phyloP scores from a whole-genome alignment of 23 red algal species.

The Porphyridium purpureum region DNA sequence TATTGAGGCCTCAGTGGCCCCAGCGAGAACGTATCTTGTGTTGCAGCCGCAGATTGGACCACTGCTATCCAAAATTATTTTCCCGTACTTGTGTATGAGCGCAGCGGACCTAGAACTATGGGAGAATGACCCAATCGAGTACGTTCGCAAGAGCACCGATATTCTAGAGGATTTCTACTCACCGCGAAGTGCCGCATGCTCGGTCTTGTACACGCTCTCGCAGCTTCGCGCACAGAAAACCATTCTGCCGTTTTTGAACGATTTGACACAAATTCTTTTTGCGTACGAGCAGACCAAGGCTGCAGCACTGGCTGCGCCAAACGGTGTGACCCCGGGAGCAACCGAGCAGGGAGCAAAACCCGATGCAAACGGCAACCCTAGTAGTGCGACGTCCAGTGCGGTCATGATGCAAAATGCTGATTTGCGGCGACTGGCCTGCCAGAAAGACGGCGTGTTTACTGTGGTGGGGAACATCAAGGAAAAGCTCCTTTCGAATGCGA shows the following conservation, averaged over 20 bases:
- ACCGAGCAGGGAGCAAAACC: too few relatives aligned
- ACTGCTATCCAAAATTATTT: slow-evolving; percentile 31
- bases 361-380: slow-evolving; percentile 8
- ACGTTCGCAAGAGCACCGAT: slow-evolving; percentile 56
- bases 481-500: slow-evolving; percentile 30
- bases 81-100: slow-evolving; percentile 64
- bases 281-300: slow-evolving; percentile 25
- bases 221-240: slow-evolving; percentile 32
- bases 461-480: slow-evolving; percentile 40
- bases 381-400: not conserved
- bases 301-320: too few relatives aligned
- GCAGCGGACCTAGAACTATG: slow-evolving; percentile 47
- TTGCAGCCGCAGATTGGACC: slow-evolving; percentile 27
- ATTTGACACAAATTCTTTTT: slow-evolving; percentile 22
- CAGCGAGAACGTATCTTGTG: slow-evolving; percentile 25
- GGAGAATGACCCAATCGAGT: slow-evolving; percentile 59
- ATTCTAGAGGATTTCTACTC: slow-evolving; percentile 68
- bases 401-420: not conserved
- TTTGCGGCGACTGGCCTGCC: slow-evolving; percentile 18
- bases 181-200: slow-evolving; percentile 51
- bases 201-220: slow-evolving; percentile 33
- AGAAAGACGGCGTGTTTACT: slow-evolving; percentile 64
- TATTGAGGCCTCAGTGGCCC: slow-evolving; percentile 38
- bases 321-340: too few relatives aligned
- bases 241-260: slow-evolving; percentile 38